Conservation (phyloP, 768 basidiomycete genomes). For the Lentinula sp. region DNA sequence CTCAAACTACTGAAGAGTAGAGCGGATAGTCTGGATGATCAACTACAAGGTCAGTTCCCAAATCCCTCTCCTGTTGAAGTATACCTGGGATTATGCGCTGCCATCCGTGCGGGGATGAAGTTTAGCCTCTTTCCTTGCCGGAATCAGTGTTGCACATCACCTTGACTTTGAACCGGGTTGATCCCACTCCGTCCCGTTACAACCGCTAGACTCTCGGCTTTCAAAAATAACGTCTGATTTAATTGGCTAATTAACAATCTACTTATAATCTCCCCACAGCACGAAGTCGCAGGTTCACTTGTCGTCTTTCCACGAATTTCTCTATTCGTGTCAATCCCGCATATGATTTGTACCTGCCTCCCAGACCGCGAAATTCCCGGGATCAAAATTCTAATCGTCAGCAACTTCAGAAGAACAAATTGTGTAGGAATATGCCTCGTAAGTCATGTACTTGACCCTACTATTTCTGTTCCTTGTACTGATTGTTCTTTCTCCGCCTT, state of each 20-base stretch:
- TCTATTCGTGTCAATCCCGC: background rate
- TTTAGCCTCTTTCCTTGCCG: background rate
- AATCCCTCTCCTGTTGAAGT: background rate
- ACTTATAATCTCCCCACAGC: background rate
- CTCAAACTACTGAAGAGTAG: background rate
- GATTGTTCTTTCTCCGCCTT: background rate
- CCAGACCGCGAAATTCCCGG: background rate
- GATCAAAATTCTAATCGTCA: background rate
- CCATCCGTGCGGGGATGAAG: background rate
- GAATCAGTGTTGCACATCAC: background rate
- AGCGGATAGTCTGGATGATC: background rate
- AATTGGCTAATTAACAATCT: background rate
- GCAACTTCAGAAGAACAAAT: background rate
- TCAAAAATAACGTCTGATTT: background rate
- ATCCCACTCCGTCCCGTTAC: background rate
- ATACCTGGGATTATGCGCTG: background rate
- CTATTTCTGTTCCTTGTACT: too few relatives aligned
- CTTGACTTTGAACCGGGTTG: background rate
- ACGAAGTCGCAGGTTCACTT: background rate
- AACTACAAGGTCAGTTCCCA: background rate
- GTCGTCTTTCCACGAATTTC: conserved; percentile 5
- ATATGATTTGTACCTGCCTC: conserved; percentile 1
- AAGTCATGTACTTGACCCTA: background rate
- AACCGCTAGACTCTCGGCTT: background rate
- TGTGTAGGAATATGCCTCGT: conserved; percentile 2